A percentile compares a stretch with the other conserved stretches of the same genome.
Conservation (phyloP, 2,329 filamentous ascomycete species). For the Ophiostoma novo-ulmi region DNA sequence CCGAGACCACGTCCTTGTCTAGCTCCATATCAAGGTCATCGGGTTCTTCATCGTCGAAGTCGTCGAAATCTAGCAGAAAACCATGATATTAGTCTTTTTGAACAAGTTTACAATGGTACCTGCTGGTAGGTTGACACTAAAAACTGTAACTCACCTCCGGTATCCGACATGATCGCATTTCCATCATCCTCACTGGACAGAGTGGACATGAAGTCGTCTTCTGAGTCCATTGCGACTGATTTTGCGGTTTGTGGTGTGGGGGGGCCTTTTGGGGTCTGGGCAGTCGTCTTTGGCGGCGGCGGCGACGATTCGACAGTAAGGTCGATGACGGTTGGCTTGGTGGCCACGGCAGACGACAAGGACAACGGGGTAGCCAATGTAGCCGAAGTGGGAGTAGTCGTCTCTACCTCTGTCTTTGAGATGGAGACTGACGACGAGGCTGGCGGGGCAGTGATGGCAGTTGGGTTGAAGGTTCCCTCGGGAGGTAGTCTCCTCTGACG, state of each 20-base stretch:
- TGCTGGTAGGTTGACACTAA: neutral
- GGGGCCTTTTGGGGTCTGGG: slow-evolving; percentile 21
- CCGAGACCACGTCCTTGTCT: slow-evolving; percentile 58
- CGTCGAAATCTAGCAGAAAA: slow-evolving; percentile 15
- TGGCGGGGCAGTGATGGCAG: neutral
- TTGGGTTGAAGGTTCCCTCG: slow-evolving; percentile 35
- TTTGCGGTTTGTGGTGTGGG: slow-evolving; percentile 39
- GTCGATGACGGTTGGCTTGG: neutral
- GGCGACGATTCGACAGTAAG: neutral
- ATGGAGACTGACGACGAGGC: slow-evolving; percentile 22
- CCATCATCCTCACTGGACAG: slow-evolving; percentile 75
- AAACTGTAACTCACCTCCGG: slow-evolving; percentile 41
- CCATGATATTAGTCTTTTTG: neutral
- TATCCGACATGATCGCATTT: slow-evolving; percentile 56
- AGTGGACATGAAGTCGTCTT: slow-evolving; percentile 87
- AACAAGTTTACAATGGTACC: neutral
- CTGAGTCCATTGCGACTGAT: slow-evolving; percentile 76
- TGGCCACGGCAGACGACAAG: neutral
- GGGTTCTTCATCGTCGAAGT: slow-evolving; percentile 46
- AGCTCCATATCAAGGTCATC: slow-evolving; percentile 51
- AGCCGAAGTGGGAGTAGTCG: slow-evolving; percentile 49
- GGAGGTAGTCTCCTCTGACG: slow-evolving; percentile 53
- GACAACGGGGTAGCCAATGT: neutral
- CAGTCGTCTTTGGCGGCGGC: neutral
- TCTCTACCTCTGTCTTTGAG: slow-evolving; percentile 40